Evolutionary conservation across 305 asterid species (phyloP).

Genomic region (Fraxinus baroniana): DNA sequence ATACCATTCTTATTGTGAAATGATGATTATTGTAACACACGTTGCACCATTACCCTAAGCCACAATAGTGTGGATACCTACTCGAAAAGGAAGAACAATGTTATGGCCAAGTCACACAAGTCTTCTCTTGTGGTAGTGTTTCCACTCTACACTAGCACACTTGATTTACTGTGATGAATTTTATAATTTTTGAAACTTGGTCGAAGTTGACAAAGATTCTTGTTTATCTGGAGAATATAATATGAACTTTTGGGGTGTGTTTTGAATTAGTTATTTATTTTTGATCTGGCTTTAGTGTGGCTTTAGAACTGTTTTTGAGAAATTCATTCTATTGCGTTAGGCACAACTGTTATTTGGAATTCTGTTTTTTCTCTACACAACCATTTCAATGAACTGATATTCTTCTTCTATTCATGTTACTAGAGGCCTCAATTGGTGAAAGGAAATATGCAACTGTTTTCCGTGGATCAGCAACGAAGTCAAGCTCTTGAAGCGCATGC

Average conservation of each 20-base stretch:
- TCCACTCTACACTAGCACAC: not conserved
- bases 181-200: not conserved
- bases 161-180: not conserved
- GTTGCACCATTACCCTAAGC: not conserved
- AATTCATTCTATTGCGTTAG: slow-evolving; percentile 1
- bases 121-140: not conserved
- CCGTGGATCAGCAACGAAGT: slow-evolving; percentile 98
- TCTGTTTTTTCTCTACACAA: slow-evolving; percentile 1
- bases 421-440: slow-evolving; percentile 98
- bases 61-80: not conserved
- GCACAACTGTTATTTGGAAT: not conserved
- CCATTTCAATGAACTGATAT: slow-evolving; percentile 28
- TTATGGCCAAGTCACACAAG: not conserved
- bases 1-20: not conserved
- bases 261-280: not conserved
- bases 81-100: not conserved
- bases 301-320: slow-evolving; percentile 4
- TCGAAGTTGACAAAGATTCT: not conserved
- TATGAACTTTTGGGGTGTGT: not conserved
- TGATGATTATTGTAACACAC: not conserved
- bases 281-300: slow-evolving; percentile 3
- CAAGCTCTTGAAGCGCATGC: slow-evolving; percentile 99
- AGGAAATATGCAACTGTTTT: slow-evolving; percentile 96
- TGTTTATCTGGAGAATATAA: slow-evolving; percentile 5
- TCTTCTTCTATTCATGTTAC: slow-evolving; percentile 11